phyloP scores from a whole-genome alignment of 371 early-diverging fungal species.

The Mucor piriformis region DNA sequence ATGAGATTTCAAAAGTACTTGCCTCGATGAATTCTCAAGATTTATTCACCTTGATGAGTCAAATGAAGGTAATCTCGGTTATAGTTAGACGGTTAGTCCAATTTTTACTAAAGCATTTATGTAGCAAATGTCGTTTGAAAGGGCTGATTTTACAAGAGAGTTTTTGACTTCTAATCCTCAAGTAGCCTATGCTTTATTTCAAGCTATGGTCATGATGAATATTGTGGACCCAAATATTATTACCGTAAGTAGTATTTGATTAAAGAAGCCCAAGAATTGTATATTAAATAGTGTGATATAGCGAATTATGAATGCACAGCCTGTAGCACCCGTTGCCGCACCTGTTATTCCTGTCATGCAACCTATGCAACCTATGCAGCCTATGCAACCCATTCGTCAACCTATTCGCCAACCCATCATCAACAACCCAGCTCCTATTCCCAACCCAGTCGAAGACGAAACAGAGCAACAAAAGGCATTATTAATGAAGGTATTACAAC shows the following conservation, averaged over 20 bases:
- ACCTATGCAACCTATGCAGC: slow-evolving; percentile 12
- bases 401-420: slow-evolving; percentile 20
- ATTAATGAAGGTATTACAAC: slow-evolving; percentile 55
- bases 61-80: slow-evolving; percentile 70
- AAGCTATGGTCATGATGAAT: slow-evolving; percentile 82
- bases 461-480: slow-evolving; percentile 53
- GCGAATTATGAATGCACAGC: slow-evolving; percentile 39
- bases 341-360: slow-evolving; percentile 24
- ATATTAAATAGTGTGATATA: too few species aligned
- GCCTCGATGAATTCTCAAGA: slow-evolving; percentile 73
- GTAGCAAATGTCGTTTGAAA: slow-evolving; percentile 56
- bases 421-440: slow-evolving; percentile 14
- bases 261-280: too few species aligned
- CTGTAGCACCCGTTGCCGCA: slow-evolving; percentile 9
- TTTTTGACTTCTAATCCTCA: slow-evolving; percentile 81
- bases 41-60: slow-evolving; percentile 72
- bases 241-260: slow-evolving; percentile 52
- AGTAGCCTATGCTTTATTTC: slow-evolving; percentile 85
- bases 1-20: slow-evolving; percentile 66
- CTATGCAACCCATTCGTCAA: slow-evolving; percentile 4
- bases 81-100: too few species aligned
- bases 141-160: slow-evolving; percentile 71
- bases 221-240: slow-evolving; percentile 79
- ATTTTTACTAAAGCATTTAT: not conserved
- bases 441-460: slow-evolving; percentile 27